A percentile compares a stretch with the other conserved stretches of the same genome.
phyloP scores from a whole-genome alignment of 768 basidiomycete genomes.

The Hypholoma fasciculare region DNA sequence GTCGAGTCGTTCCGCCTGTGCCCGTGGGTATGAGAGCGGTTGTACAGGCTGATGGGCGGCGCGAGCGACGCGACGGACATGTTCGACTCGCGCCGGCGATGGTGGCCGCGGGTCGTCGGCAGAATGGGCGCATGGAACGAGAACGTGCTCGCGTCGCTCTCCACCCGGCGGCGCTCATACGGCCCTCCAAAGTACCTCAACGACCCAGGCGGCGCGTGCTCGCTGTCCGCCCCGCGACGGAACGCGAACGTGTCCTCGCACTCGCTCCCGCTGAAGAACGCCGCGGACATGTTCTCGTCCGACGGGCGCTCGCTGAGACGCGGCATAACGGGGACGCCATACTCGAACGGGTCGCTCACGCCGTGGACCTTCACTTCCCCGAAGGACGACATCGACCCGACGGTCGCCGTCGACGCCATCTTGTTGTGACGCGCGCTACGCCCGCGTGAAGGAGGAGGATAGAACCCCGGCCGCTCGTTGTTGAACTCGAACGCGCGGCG shows the following conservation, averaged over 20 bases:
- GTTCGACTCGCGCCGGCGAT: conserved; percentile 64
- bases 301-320: conserved; percentile 51
- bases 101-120: conserved; percentile 37
- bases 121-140: conserved; percentile 53
- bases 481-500: conserved; percentile 77
- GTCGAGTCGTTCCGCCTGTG: conserved; percentile 60
- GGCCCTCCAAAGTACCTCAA: conserved; percentile 8
- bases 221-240: conserved; percentile 6
- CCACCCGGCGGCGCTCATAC: conserved; percentile 50
- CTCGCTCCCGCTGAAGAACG: conserved; percentile 39
- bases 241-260: conserved; percentile 80
- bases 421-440: conserved; percentile 35
- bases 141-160: conserved; percentile 78
- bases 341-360: conserved; percentile 72
- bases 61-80: conserved; percentile 52
- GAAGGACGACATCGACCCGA: conserved; percentile 80
- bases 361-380: conserved; percentile 68
- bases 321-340: conserved; percentile 39
- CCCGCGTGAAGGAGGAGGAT: conserved; percentile 44
- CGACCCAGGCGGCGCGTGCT: neutral
- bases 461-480: conserved; percentile 62
- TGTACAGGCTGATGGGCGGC: conserved; percentile 74
- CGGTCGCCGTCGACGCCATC: conserved; percentile 67
- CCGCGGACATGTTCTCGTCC: neutral
- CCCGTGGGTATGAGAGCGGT: conserved; percentile 46